phyloP scores from a whole-genome alignment of 441 rosid species.

The Erysimum pusillum region DNA sequence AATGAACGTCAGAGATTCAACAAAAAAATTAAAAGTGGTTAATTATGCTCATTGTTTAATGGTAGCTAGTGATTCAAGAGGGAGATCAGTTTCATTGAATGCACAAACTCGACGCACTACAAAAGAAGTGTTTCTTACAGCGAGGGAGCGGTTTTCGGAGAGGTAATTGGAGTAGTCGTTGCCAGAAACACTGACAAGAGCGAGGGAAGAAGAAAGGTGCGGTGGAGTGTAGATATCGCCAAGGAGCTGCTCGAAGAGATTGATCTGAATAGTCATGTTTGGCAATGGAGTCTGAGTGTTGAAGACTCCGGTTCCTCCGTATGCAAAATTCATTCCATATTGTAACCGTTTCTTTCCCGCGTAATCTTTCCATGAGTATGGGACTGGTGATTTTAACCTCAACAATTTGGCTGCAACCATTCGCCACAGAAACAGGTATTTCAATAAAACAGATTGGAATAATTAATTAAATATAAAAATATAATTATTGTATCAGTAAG shows the following conservation, averaged over 20 bases:
- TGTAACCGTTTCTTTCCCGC: neutral
- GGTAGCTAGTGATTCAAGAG: too few relatives aligned
- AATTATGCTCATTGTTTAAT: too few relatives aligned
- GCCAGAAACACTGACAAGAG: slow-evolving; percentile 71
- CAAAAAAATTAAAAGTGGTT: too few relatives aligned
- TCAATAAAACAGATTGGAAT: too few relatives aligned
- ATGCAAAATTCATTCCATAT: neutral
- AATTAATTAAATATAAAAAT: too few relatives aligned
- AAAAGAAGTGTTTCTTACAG: too few relatives aligned
- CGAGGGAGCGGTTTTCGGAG: too few relatives aligned
- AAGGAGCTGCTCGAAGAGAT: slow-evolving; percentile 59
- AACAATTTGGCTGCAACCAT: neutral
- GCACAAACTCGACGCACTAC: too few relatives aligned
- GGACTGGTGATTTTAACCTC: neutral
- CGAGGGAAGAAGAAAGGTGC: slow-evolving; percentile 56
- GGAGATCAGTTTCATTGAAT: too few relatives aligned
- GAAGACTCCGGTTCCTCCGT: neutral
- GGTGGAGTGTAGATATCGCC: slow-evolving; percentile 48
- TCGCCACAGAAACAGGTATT: too few relatives aligned
- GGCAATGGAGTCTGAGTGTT: slow-evolving; percentile 53
- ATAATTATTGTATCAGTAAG: too few relatives aligned
- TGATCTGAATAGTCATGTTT: slow-evolving; percentile 86
- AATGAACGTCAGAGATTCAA: too few relatives aligned
- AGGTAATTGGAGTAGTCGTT: slow-evolving; percentile 73
- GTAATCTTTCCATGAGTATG: neutral